phyloP scores from a whole-genome alignment of 768 basidiomycete species.

The Boletus huronensis region DNA sequence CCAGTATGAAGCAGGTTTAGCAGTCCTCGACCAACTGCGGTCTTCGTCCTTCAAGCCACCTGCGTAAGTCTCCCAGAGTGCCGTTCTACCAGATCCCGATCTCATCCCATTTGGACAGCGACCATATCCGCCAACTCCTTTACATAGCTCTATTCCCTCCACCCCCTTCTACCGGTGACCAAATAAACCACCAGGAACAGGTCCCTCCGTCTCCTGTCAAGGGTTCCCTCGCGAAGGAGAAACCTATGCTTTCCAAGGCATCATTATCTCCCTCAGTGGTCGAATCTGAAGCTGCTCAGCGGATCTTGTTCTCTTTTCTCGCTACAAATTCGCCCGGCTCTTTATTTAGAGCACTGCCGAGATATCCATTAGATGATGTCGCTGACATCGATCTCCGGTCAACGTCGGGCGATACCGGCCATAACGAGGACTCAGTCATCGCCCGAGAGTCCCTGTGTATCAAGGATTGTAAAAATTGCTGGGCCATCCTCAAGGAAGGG shows the following conservation, averaged over 20 bases:
- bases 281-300: slow-evolving; percentile 50
- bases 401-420: slow-evolving; percentile 27
- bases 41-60: slow-evolving; percentile 55
- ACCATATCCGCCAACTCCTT: slow-evolving; percentile 63
- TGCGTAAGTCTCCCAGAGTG: slow-evolving; percentile 40
- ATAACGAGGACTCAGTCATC: slow-evolving; percentile 53
- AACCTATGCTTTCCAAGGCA: slow-evolving; percentile 37
- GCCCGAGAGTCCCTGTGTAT: slow-evolving; percentile 54
- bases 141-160: slow-evolving; percentile 69
- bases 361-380: slow-evolving; percentile 33
- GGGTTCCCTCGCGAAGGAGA: slow-evolving; percentile 49
- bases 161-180: slow-evolving; percentile 15
- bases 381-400: slow-evolving; percentile 1
- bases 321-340: slow-evolving; percentile 53
- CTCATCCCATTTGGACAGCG: slow-evolving; percentile 34
- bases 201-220: slow-evolving; percentile 34
- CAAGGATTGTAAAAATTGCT: slow-evolving; percentile 50
- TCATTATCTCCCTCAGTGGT: slow-evolving; percentile 41
- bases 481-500: slow-evolving; percentile 57
- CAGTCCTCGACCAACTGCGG: slow-evolving; percentile 58
- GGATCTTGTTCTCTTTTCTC: slow-evolving; percentile 52
- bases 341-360: slow-evolving; percentile 54
- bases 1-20: slow-evolving; percentile 67
- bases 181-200: slow-evolving; percentile 19
- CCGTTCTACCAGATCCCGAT: slow-evolving; percentile 9